phyloP scores from a whole-genome alignment of 2,329 filamentous ascomycete species.

The Fusarium graminum region DNA sequence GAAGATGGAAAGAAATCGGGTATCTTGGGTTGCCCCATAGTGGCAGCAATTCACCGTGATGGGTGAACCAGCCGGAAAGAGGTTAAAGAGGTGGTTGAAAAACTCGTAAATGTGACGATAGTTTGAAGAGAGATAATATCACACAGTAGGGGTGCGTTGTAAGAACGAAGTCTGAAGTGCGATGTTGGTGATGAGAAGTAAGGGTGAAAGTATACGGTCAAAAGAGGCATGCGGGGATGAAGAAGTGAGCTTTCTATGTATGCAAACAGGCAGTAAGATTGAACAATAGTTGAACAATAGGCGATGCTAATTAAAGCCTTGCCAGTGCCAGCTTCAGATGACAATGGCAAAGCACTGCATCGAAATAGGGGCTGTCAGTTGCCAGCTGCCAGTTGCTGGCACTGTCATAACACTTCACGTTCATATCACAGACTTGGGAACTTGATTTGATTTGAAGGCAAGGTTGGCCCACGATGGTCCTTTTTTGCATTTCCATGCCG shows the following conservation, averaged over 20 bases:
- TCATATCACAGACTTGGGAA: not conserved
- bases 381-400: not conserved
- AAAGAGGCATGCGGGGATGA: not conserved
- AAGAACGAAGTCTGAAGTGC: not conserved
- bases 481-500: constrained; percentile 50
- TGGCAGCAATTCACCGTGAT: not conserved
- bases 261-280: not conserved
- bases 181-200: constrained; percentile 10
- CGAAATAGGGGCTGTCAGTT: not conserved
- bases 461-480: constrained; percentile 46
- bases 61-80: not conserved
- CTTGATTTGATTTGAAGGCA: constrained; percentile 28
- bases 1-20: constrained; percentile 30
- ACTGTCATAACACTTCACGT: constrained; percentile 23
- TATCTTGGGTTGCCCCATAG: constrained; percentile 36
- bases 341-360: not conserved
- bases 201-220: not conserved
- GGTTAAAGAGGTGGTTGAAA: not conserved
- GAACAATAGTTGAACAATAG: not conserved
- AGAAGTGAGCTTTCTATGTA: not conserved
- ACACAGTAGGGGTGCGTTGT: not conserved
- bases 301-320: not conserved
- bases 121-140: not conserved
- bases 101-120: not conserved
- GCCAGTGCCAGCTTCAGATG: not conserved